Base-by-base conservation (phyloP, 495 filamentous ascomycete species). In the Penicillium desertorum region DNA sequence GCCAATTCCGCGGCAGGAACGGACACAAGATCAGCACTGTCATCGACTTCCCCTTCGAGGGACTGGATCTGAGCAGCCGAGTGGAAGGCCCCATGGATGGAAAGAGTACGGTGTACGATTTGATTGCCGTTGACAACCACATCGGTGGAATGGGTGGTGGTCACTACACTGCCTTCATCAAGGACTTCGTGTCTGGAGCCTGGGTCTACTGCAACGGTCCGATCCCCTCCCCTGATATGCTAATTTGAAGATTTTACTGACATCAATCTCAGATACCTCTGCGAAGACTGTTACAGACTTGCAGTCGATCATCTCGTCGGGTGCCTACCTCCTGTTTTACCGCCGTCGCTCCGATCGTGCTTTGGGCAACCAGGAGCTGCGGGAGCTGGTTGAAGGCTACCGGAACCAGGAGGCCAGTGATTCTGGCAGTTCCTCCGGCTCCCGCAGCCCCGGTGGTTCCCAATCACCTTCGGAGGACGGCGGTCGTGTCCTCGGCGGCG, bases 161-260 rank as follows among this genome's bases (percentile, higher is more conserved):
- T 0, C 94, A 98, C 70, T 98, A 98, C 72, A 97, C 91, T 17
- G 94, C 95, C 3, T 90, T 84, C 69, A 90, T 92, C 2, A 91
- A 91, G 77, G 98, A 95, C 63, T 97, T 93, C 67, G 74, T 88
- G 52, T 89, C 94, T 56, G 82, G 81, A 57, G 66, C 73, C 56
- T 98, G 95, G 95, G 95, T 96, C 66, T 86, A 93, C 46, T 98
- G 93, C 67, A 97, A 98, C 68, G 94, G 92, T 96, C 79, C 44
- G 56, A n/a, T 54, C 51, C 39, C 34, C 45, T 29, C 45, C n/a
- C 2, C n/a, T 6, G 14, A 39, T 17, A 17, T 39, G 36, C 36
- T 39, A 39, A 39, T 39, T 17, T 7, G 6, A 17, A 17, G 16
- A 7, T 49, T n/a, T 25, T 22, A 59, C 67, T 66, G 49, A 64